Conservation (phyloP, 176 grass and related monocot genomes). For the Urochloa ruziziensis region DNA sequence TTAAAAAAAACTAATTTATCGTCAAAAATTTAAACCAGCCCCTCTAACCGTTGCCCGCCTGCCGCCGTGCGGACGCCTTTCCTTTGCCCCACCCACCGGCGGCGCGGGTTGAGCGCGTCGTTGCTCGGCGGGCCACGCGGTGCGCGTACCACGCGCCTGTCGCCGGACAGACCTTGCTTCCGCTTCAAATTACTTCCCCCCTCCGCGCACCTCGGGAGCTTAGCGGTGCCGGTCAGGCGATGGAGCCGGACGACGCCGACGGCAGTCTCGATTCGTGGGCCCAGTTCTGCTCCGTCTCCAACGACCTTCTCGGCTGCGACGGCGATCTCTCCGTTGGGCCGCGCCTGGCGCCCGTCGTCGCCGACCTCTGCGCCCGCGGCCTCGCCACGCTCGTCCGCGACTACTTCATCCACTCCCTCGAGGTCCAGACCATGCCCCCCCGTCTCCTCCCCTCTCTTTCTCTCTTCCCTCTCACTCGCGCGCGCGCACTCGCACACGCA, state of each 20-base stretch:
- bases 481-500: not conserved
- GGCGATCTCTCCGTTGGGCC: constrained; percentile 42
- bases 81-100: not conserved
- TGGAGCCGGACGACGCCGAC: constrained; percentile 49
- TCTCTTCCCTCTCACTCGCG: not conserved
- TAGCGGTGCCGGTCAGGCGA: not conserved
- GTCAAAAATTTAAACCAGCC: not conserved
- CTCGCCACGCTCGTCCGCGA: constrained; percentile 65
- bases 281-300: constrained; percentile 54
- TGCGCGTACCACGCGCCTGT: not conserved
- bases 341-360: constrained; percentile 45
- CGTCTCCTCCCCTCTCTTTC: not conserved
- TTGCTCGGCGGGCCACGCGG: not conserved
- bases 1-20: no score
- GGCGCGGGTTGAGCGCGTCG: not conserved
- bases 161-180: not conserved
- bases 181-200: not conserved
- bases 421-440: constrained; percentile 32
- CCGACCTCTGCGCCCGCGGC: constrained; percentile 54
- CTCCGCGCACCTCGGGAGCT: not conserved
- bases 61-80: not conserved
- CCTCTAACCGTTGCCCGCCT: not conserved
- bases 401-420: constrained; percentile 70
- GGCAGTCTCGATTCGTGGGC: constrained; percentile 57
- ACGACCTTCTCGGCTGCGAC: constrained; percentile 42